A percentile compares a stretch with the other conserved stretches of the same genome.
Conservation (phyloP, 345 rosid genomes). For the Barbarea vulgaris region DNA sequence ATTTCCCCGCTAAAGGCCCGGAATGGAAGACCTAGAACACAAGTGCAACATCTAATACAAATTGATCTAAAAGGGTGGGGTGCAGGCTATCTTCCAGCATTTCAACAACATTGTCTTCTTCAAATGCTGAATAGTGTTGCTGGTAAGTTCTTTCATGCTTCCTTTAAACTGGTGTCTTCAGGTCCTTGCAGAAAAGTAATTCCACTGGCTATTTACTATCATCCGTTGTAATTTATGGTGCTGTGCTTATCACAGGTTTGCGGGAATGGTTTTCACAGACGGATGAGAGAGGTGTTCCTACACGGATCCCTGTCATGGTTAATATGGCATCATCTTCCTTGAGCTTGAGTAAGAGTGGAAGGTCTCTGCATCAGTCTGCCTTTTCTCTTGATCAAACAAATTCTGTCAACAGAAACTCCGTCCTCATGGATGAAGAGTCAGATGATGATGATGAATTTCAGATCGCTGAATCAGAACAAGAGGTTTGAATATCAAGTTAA, state of each 20-base stretch:
- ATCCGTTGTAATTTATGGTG: slow-evolving; percentile 11
- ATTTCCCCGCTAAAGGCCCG: slow-evolving; percentile 84
- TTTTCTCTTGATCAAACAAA: slow-evolving; percentile 66
- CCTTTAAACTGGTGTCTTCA: slow-evolving; percentile 10
- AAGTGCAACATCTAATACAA: slow-evolving; percentile 95
- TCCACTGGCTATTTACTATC: slow-evolving; percentile 15
- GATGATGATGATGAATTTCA: slow-evolving; percentile 97
- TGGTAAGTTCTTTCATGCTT: slow-evolving; percentile 53
- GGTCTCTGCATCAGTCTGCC: slow-evolving; percentile 48
- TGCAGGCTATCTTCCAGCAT: slow-evolving; percentile 81
- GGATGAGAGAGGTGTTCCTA: slow-evolving; percentile 91
- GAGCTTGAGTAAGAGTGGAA: slow-evolving; percentile 60
- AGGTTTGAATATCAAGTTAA: slow-evolving; percentile 50
- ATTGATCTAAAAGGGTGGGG: slow-evolving; percentile 99
- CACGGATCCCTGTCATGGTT: slow-evolving; percentile 94
- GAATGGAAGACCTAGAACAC: slow-evolving; percentile 89
- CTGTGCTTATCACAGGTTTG: slow-evolving; percentile 56
- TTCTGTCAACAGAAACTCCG: slow-evolving; percentile 68
- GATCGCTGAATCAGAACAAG: slow-evolving; percentile 88
- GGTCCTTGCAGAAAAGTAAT: not conserved
- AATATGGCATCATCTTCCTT: slow-evolving; percentile 84
- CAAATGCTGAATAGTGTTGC: slow-evolving; percentile 98
- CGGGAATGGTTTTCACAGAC: slow-evolving; percentile 98
- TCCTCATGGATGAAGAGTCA: slow-evolving; percentile 79
- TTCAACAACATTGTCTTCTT: slow-evolving; percentile 97